Conservation (phyloP, 352 stramenopile genomes). For the Phytophthora gonapodyides region DNA sequence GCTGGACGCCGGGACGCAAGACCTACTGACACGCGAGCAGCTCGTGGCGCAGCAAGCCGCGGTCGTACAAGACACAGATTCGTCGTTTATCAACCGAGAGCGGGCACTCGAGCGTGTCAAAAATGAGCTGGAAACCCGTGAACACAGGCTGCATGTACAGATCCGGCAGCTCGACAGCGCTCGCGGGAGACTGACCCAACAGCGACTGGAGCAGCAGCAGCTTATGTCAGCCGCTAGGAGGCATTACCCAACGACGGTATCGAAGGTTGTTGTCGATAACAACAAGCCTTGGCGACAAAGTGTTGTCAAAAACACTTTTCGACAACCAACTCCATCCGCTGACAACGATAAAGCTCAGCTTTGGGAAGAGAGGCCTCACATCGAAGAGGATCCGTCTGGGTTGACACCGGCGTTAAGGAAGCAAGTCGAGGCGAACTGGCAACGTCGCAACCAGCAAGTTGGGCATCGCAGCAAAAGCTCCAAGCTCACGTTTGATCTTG, state of each 20-base stretch:
- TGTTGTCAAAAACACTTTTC: slow-evolving; percentile 9
- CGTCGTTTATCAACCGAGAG: slow-evolving; percentile 27
- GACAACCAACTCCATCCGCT: neutral
- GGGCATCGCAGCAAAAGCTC: slow-evolving; percentile 11
- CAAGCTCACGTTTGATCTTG: slow-evolving; percentile 13
- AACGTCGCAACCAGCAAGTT: slow-evolving; percentile 31
- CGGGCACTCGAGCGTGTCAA: slow-evolving; percentile 40
- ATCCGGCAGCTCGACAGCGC: slow-evolving; percentile 60
- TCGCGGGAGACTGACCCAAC: slow-evolving; percentile 47
- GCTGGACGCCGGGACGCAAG: slow-evolving; percentile 27
- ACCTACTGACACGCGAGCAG: slow-evolving; percentile 36
- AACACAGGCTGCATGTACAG: slow-evolving; percentile 53
- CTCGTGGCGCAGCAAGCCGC: slow-evolving; percentile 28
- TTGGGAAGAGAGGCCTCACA: slow-evolving; percentile 7
- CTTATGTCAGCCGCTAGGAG: slow-evolving; percentile 25
- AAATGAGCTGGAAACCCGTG: slow-evolving; percentile 52
- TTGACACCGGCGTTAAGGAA: slow-evolving; percentile 53
- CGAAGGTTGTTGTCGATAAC: slow-evolving; percentile 15
- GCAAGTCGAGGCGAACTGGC: slow-evolving; percentile 67
- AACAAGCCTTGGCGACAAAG: slow-evolving; percentile 27
- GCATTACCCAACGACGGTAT: slow-evolving; percentile 6
- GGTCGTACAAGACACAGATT: slow-evolving; percentile 28
- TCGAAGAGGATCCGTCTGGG: slow-evolving; percentile 52
- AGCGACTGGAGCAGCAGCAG: slow-evolving; percentile 47
- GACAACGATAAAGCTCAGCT: slow-evolving; percentile 10